Conservation (phyloP, 345 rosid genomes). For the Euclidium syriacum region DNA sequence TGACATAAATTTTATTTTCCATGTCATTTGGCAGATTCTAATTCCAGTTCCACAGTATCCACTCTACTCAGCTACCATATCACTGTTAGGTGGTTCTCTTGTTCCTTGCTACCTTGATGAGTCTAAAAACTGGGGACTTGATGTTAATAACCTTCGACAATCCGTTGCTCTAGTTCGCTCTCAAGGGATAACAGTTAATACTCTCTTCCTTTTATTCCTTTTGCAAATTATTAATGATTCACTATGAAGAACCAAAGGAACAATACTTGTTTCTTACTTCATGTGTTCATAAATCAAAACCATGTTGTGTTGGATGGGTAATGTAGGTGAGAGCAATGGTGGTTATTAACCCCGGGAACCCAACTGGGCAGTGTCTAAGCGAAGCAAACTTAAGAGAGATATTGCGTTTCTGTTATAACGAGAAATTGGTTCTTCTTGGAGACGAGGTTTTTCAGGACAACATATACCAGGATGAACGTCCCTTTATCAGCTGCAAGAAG, state of each 20-base stretch:
- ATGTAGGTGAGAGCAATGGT: constrained; percentile 97
- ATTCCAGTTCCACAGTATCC: constrained; percentile 99
- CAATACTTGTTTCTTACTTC: too few species aligned
- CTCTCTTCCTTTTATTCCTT: constrained; percentile 4
- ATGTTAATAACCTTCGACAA: constrained; percentile 64
- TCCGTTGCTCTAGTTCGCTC: constrained; percentile 75
- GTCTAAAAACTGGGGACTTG: constrained; percentile 98
- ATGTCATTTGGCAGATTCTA: constrained; percentile 52
- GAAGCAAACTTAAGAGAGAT: constrained; percentile 86
- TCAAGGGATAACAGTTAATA: constrained; percentile 81
- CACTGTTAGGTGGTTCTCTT: constrained; percentile 86
- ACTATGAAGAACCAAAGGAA: too few species aligned
- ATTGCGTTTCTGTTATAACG: constrained; percentile 67
- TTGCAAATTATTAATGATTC: too few species aligned
- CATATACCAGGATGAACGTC: constrained; percentile 93
- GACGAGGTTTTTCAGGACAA: constrained; percentile 99
- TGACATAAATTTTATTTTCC: background rate
- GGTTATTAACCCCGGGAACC: constrained; percentile 98
- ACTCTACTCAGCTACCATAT: constrained; percentile 91
- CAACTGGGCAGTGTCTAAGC: constrained; percentile 98
- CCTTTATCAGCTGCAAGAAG: constrained; percentile 83
- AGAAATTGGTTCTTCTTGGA: constrained; percentile 78
- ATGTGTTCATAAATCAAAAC: too few species aligned
- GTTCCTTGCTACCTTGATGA: constrained; percentile 92
- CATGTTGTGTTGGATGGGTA: background rate